phyloP scores from a whole-genome alignment of 2,329 filamentous ascomycete species.

The Sporothrix protearum region DNA sequence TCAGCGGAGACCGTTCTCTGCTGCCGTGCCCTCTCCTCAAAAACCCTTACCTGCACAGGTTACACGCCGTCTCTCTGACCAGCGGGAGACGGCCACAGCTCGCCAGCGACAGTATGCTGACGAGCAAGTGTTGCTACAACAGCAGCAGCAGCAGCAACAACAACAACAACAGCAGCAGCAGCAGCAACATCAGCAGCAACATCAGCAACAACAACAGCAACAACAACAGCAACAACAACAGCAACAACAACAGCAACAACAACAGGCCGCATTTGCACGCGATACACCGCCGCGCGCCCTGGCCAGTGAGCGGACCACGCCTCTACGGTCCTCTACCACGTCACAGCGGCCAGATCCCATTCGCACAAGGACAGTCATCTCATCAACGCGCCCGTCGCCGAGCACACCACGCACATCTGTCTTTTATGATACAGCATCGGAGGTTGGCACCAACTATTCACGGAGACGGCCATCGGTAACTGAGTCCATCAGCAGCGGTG shows the following conservation, averaged over 20 bases:
- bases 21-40: slow-evolving; percentile 47
- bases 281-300: slow-evolving; percentile 44
- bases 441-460: slow-evolving; percentile 33
- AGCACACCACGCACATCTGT: slow-evolving; percentile 49
- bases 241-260: slow-evolving; percentile 30
- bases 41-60: slow-evolving; percentile 50
- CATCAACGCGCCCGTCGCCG: slow-evolving; percentile 39
- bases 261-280: slow-evolving; percentile 35
- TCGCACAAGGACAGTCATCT: slow-evolving; percentile 22
- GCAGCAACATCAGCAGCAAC: slow-evolving; percentile 24
- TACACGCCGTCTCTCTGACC: slow-evolving; percentile 55
- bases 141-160: background rate
- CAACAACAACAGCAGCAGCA: background rate
- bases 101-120: slow-evolving; percentile 41
- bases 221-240: background rate
- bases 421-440: slow-evolving; percentile 44
- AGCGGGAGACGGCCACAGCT: slow-evolving; percentile 47
- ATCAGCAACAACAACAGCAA: slow-evolving; percentile 31
- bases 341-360: slow-evolving; percentile 18
- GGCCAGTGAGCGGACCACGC: slow-evolving; percentile 43
- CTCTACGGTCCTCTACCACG: slow-evolving; percentile 29
- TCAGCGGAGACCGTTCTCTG: slow-evolving; percentile 53
- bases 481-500: slow-evolving; percentile 40
- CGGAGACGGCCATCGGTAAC: slow-evolving; percentile 47
- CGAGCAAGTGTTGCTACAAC: slow-evolving; percentile 37